Evolutionary conservation across 192 early-diverging fungal genomes (phyloP).

Genomic region (Pilaira anomala): DNA sequence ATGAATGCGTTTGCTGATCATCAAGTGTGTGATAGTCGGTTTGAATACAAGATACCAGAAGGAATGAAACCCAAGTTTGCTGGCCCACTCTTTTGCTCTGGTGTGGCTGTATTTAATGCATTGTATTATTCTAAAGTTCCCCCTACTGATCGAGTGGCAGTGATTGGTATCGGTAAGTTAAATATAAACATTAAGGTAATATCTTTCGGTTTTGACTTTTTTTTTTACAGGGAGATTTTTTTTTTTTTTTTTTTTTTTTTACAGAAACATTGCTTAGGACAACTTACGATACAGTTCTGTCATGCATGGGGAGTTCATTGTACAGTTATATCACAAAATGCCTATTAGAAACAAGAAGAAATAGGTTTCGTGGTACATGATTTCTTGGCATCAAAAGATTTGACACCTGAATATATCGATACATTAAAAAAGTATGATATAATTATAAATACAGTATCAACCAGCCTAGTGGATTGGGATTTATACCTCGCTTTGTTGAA

Average conservation of each 20-base stretch:
- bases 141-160: constrained; percentile 61
- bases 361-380: constrained; percentile 53
- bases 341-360: constrained; percentile 51
- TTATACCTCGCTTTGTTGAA: constrained; percentile 39
- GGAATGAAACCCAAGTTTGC: constrained; percentile 52
- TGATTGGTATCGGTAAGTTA: constrained; percentile 67
- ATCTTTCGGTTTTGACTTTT: background rate
- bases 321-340: constrained; percentile 44
- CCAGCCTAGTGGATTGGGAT: constrained; percentile 38
- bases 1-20: constrained; percentile 63
- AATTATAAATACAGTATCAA: constrained; percentile 43
- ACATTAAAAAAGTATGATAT: constrained; percentile 39
- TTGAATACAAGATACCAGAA: constrained; percentile 63
- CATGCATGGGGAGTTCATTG: constrained; percentile 47
- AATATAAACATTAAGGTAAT: constrained; percentile 53
- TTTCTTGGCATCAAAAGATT: constrained; percentile 42
- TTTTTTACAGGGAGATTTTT: background rate
- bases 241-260: background rate
- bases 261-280: constrained; percentile 15
- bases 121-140: constrained; percentile 58
- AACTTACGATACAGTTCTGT: constrained; percentile 63
- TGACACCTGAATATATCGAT: constrained; percentile 18
- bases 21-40: constrained; percentile 41
- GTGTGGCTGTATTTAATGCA: constrained; percentile 71
- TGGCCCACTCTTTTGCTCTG: constrained; percentile 80